These are phyloP conservation scores for Colletotrichum sojae DNA, from an alignment of 2,329 filamentous ascomycete species.

Conservation along the genomic window DNA sequence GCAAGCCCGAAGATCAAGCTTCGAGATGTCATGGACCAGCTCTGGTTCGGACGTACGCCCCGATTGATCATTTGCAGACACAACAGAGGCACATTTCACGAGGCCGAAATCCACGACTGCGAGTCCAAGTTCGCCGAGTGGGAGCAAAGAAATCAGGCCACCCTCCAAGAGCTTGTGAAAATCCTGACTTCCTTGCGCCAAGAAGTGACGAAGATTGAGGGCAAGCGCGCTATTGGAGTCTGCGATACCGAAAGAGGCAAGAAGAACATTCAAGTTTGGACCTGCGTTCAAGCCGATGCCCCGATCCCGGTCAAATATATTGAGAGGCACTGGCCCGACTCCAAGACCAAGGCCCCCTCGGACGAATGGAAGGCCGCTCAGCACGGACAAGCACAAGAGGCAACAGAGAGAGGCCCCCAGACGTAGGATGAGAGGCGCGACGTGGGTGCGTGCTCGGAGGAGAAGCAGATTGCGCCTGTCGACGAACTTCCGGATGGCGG, in stretches of 20 bases:
- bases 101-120: neutral
- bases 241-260: neutral
- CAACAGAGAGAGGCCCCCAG: no score
- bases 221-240: neutral
- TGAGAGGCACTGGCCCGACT: no score
- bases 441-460: no score
- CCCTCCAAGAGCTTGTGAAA: neutral
- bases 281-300: no score
- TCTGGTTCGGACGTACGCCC: neutral
- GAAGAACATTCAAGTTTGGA: neutral
- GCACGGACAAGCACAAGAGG: no score
- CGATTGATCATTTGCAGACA: neutral
- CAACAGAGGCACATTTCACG: neutral
- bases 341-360: no score
- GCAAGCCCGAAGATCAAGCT: neutral
- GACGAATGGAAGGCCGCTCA: no score
- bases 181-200: neutral
- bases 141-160: neutral
- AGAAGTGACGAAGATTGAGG: neutral
- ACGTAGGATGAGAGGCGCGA: no score
- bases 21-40: neutral
- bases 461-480: no score
- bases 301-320: no score
- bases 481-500: no score
- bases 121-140: neutral